Evolutionary conservation across 306 rosid species (phyloP).

Genomic region (Vigna hirtella): DNA sequence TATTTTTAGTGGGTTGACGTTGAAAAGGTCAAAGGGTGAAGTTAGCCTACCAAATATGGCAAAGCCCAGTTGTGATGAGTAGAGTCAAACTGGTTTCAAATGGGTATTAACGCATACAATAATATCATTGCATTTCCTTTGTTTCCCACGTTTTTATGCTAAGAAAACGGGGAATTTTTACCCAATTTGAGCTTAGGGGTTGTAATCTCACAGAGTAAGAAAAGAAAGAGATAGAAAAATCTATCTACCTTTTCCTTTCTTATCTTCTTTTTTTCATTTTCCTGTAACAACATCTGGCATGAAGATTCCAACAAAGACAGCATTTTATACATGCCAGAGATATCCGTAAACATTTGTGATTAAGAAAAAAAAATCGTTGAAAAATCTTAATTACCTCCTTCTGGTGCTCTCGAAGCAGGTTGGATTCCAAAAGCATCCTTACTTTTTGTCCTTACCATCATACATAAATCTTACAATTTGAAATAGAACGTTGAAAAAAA

Average conservation of each 20-base stretch:
- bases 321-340: conserved; percentile 15
- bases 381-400: conserved; percentile 5
- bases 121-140: conserved; percentile 26
- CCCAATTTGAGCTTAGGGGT: conserved; percentile 41
- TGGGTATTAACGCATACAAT: conserved; percentile 3
- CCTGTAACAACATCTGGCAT: conserved; percentile 27
- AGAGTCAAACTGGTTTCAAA: conserved; percentile 32
- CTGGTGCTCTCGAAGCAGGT: conserved; percentile 38
- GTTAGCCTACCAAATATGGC: conserved; percentile 31
- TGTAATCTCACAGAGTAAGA: conserved; percentile 35
- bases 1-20: conserved; percentile 28
- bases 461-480: too few species aligned
- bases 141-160: conserved; percentile 57
- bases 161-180: conserved; percentile 49
- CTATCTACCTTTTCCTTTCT: conserved; percentile 45
- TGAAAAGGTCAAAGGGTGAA: conserved; percentile 51
- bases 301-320: neutral
- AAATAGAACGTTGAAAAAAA: neutral
- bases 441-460: too few species aligned
- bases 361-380: neutral
- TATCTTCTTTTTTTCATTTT: conserved; percentile 11
- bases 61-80: conserved; percentile 27
- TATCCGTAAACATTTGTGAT: neutral
- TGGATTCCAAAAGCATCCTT: neutral
- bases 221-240: conserved; percentile 44